Evolutionary conservation across 805 yeast genomes (phyloP), one percentile per base, ranked within the genome.

Genomic region (Candida maltosa): DNA sequence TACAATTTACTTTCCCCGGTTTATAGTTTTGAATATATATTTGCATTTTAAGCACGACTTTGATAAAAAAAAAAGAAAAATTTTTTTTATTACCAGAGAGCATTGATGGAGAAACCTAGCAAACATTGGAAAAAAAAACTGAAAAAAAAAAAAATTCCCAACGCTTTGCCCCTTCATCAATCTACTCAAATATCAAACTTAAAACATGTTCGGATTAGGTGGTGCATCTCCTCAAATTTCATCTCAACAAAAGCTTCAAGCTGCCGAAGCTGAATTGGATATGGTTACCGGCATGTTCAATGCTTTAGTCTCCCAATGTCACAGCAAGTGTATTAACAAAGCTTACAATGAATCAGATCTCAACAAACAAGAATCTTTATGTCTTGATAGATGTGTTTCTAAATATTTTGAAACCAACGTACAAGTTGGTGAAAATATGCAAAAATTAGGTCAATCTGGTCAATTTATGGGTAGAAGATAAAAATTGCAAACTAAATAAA

Each of bases 241-340:
- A 17, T 75, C 87, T 26, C 83, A 81, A 45, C 88, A 83, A 60
- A 85, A 85, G 60, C 71, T 85, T 42, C 74, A 75, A 53, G 95
- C 95, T 47, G 98, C 98, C 34, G 97, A 91, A 68, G 86, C 96
- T 39, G 98, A 91, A 65, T 75, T 91, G 48, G 98, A 91, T 62
- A 83, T 93, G 80, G 96, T 91, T 50, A 89, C 97, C 26, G 96
- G 93, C 50, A 88, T 91, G 97, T 91, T 91, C 78, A 91, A 91
- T 77, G 76, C 81, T 53, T 71, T 89, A 52, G 94, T 88, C 16
- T 89, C 83, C 52, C 83, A 87, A 49, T 89, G 97, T 60, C 93
- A 89, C 63, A 62, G 68, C 48, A 89, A 89, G 68, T 89, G 97
- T 69, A 83, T 88, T 57, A 73, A 52, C 54, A 69, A 67, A 45